Percentiles rank a stretch among this genome's conserved stretches.
Conservation (phyloP, 1,284 basidiomycete species). For the Rhodotorula sp. region DNA sequence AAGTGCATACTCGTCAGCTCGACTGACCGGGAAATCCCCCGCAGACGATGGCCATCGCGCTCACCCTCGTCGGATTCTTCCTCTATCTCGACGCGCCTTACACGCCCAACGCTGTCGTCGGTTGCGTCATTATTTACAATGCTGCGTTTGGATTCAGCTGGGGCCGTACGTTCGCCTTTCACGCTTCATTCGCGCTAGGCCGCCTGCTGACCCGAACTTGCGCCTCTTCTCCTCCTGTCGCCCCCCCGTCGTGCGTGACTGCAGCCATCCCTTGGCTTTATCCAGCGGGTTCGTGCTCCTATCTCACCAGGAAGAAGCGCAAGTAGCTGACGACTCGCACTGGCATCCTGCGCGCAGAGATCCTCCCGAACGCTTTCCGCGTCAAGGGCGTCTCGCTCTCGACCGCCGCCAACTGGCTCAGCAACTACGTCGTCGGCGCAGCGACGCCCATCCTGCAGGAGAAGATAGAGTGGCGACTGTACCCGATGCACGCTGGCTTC, state of each 20-base stretch:
- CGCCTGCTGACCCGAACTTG: background rate
- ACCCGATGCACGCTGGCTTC: constrained; percentile 80
- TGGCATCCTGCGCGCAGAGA: constrained; percentile 56
- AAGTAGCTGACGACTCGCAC: background rate
- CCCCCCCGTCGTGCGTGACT: background rate
- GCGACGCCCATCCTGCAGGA: constrained; percentile 62
- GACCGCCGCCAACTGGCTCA: constrained; percentile 63
- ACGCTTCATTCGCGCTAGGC: background rate
- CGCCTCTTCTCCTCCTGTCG: background rate
- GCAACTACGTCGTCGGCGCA: constrained; percentile 19
- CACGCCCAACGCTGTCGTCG: constrained; percentile 78
- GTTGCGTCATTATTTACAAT: constrained; percentile 90
- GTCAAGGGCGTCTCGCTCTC: constrained; percentile 93
- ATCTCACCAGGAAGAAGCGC: too few species aligned
- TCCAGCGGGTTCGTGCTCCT: constrained; percentile 17
- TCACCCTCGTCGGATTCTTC: constrained; percentile 82
- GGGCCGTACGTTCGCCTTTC: background rate
- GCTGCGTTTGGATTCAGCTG: constrained; percentile 69
- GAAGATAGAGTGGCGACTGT: constrained; percentile 84
- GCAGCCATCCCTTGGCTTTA: constrained; percentile 65
- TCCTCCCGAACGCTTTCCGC: constrained; percentile 83
- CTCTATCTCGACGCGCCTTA: constrained; percentile 75
- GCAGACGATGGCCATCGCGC: constrained; percentile 69
- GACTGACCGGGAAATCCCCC: background rate
- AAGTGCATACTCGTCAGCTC: too few species aligned